Evolutionary conservation across 441 rosid genomes (phyloP).

Genomic region (Biscutella laevigata): DNA sequence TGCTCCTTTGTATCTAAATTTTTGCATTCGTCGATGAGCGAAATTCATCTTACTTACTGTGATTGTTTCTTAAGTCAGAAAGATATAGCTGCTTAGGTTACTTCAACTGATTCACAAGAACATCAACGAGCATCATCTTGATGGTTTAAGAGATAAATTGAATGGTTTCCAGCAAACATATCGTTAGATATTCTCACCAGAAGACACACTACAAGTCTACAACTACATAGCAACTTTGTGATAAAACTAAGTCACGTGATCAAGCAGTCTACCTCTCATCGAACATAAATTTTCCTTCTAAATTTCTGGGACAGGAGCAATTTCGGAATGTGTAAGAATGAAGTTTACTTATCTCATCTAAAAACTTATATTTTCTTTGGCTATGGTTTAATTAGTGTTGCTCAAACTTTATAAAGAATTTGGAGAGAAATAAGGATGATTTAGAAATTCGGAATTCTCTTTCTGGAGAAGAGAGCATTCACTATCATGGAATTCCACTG

Average conservation of each 20-base stretch:
- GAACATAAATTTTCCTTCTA: conserved; percentile 15
- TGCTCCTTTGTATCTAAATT: too few relatives aligned
- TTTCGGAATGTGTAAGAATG: conserved; percentile 36
- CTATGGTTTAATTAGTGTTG: too few relatives aligned
- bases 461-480: conserved; percentile 25
- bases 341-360: too few relatives aligned
- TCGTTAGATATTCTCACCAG: conserved; percentile 22
- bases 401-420: conserved; percentile 30
- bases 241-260: conserved; percentile 18
- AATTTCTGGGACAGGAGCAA: conserved; percentile 25
- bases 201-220: conserved; percentile 25
- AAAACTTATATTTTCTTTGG: too few relatives aligned
- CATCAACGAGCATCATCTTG: conserved; percentile 22
- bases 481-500: conserved; percentile 18
- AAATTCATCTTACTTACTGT: too few relatives aligned
- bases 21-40: too few relatives aligned
- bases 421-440: conserved; percentile 21
- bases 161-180: conserved; percentile 24
- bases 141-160: conserved; percentile 18
- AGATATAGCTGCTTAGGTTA: conserved; percentile 12
- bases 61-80: too few relatives aligned
- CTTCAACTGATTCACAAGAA: conserved; percentile 28
- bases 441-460: conserved; percentile 25
- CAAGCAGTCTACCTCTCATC: conserved; percentile 21
- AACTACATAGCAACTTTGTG: conserved; percentile 17